A percentile compares a stretch with the other conserved stretches of the same genome.
Evolutionary conservation across 2,329 filamentous ascomycete species (phyloP).

Genomic region (Pyrenochaeta sp.): DNA sequence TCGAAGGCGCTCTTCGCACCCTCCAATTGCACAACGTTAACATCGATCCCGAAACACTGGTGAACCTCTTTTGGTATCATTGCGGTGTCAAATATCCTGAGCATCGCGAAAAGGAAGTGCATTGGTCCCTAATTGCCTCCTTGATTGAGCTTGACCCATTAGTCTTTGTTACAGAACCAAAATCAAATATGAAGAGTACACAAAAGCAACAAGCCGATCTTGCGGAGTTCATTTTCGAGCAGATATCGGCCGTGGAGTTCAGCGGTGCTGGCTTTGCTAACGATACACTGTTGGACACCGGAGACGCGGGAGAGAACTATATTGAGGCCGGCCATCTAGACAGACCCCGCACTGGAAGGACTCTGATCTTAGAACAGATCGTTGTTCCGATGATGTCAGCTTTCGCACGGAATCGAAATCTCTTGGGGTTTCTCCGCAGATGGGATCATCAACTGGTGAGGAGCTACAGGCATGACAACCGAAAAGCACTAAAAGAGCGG

Average conservation of each 20-base stretch:
- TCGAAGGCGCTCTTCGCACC: conserved; percentile 36
- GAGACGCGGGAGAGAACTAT: background rate
- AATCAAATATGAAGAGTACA: conserved; percentile 11
- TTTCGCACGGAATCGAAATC: conserved; percentile 44
- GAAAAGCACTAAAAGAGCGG: conserved; percentile 27
- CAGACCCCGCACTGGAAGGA: background rate
- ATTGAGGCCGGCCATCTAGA: background rate
- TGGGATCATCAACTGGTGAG: conserved; percentile 46
- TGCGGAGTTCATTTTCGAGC: conserved; percentile 37
- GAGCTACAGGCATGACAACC: conserved; percentile 22
- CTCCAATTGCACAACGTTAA: conserved; percentile 34
- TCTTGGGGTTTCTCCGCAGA: conserved; percentile 44
- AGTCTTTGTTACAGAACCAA: conserved; percentile 40
- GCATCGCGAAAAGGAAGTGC: conserved; percentile 23
- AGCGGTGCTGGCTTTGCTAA: conserved; percentile 17
- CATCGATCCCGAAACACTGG: conserved; percentile 38
- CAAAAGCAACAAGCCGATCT: conserved; percentile 35
- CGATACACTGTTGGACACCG: background rate
- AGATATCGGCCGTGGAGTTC: conserved; percentile 33
- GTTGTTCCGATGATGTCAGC: conserved; percentile 45
- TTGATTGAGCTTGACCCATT: conserved; percentile 44
- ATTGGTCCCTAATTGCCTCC: conserved; percentile 45
- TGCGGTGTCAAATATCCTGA: conserved; percentile 42
- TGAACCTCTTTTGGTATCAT: conserved; percentile 47
- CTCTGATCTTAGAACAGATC: conserved; percentile 24